Evolutionary conservation across 2,329 filamentous ascomycete species (phyloP), one percentile per base, ranked within the genome.

Genomic region (Alternaria consortialis): DNA sequence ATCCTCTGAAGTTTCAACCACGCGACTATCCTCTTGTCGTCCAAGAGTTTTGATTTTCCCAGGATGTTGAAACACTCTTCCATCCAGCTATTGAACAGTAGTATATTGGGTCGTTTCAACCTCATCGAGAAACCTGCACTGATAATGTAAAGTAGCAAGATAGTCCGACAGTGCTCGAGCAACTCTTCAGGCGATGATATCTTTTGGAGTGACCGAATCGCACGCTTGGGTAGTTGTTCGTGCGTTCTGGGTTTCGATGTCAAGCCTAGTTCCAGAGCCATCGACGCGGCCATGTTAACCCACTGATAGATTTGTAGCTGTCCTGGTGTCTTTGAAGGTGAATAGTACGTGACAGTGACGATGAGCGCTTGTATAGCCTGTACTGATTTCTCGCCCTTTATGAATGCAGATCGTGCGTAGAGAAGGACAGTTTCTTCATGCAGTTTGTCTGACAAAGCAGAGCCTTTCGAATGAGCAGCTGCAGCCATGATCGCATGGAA

Each of bases 401-500:
- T 72, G 53, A 78, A 77, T 3, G 74, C 63, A 5, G 68, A 70
- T 51, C 71, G 68, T 32, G 76, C 76, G 42, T 75, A 77, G 5
- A 77, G 64, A 44, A 73, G 69, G 2, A 77, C 65, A 2, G 76
- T 66, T 42, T 78, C 76, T 54, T 77, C 72, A n/a, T 76, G 69
- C 2, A 78, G 58, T 36, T 66, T 67, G 31, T 76, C 74, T 0
- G 76, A 77, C 25, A 78, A 60, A 4, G 62, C 65, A 4, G 68
- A 67, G 1, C 75, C 76, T 55, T 74, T 74, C 4, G 65, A 70
- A 29, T 76, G 75, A n/a, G 75, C 69, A 17, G 76, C 71, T 17
- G 76, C 76, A 4, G 75, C 75, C 75, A 78, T 77, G 8, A 78
- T 69, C 7, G 76, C 74, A 55, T 76, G 72, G 51, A 78, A 78